Base-by-base conservation (phyloP, 176 grass and related monocot genomes). In the Bolboschoenus planiculmis region DNA sequence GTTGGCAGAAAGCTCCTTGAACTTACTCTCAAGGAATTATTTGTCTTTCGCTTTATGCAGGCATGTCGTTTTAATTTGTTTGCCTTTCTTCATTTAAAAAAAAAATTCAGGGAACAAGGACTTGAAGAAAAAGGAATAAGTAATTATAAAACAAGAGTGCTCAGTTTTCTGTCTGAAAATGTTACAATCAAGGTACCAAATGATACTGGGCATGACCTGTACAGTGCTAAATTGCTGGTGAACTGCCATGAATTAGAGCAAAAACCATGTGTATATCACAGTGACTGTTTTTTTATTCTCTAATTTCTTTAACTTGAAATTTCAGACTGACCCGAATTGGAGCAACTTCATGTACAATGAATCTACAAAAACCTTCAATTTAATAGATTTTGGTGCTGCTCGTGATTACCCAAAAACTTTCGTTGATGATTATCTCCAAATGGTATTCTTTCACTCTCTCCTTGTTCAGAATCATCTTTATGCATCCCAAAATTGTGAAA, bases 281-380 rank as follows among this genome's bases (percentile, higher is more conserved):
- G 6, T n/a, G 31, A 58, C 35, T 81, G 13, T 81, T 81, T 44
- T 43, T 37, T 4, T 80, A 39, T 59, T 35, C 15, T 60, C 7
- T 56, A 56, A 79, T 39, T 60, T 80, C 4, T 33, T 66, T 27
- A 46, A 66, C 29, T 55, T 85, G 75, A 56, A 65, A 71, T 84
- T 85, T 36, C 95, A 98, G 95, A 98, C 95, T 42, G 95, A 98
- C 94, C 95, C 95, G 68, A 95, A 95, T 83, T 98, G 95, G 95
- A 88, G 95, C 74, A 95, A 98, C 81, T 98, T 98, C 64, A 83
- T 98, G 36, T 98, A 88, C 36, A 82, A 98, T 64, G 92, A 94
- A 43, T 51, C 84, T 76, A 66, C 82, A 71, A 93, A 70, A 75
- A 87, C 81, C 65, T 92, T 94, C 61, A 98, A 94, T 88, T 89